Percentiles rank a stretch among this genome's conserved stretches.
Evolutionary conservation across 2,329 filamentous ascomycete species (phyloP).

Genomic region (Apiospora koreana): DNA sequence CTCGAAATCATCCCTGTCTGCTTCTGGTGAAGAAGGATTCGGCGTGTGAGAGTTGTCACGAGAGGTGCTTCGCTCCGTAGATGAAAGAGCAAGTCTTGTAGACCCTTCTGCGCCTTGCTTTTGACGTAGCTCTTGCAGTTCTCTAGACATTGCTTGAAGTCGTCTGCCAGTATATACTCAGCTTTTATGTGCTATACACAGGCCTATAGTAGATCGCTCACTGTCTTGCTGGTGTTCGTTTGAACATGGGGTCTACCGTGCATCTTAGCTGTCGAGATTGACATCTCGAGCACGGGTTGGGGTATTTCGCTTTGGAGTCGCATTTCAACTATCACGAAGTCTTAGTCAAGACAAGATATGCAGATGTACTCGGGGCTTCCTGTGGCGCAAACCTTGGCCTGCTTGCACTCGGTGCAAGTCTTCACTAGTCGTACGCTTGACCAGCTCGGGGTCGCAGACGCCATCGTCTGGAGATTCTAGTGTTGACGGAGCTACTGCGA

Average conservation of each 20-base stretch:
- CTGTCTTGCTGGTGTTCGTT: constrained; percentile 33
- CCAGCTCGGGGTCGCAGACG: constrained; percentile 25
- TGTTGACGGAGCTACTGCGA: background rate
- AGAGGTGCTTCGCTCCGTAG: constrained; percentile 24
- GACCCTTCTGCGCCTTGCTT: constrained; percentile 20
- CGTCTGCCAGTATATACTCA: constrained; percentile 21
- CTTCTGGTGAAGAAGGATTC: constrained; percentile 16
- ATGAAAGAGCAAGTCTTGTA: constrained; percentile 18
- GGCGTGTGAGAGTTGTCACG: constrained; percentile 20
- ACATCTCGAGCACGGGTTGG: constrained; percentile 32
- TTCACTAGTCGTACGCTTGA: constrained; percentile 28
- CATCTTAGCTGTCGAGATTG: constrained; percentile 29
- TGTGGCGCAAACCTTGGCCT: constrained; percentile 26
- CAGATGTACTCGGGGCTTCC: background rate
- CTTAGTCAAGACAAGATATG: background rate
- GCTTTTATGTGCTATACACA: background rate
- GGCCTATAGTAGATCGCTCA: constrained; percentile 17
- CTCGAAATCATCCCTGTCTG: constrained; percentile 25
- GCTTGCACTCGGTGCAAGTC: constrained; percentile 34
- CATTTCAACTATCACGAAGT: constrained; percentile 27
- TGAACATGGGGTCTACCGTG: constrained; percentile 33
- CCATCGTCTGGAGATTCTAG: constrained; percentile 16
- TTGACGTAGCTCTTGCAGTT: constrained; percentile 32
- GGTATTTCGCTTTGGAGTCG: constrained; percentile 33
- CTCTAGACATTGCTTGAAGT: constrained; percentile 34